Percentiles rank a stretch among this genome's conserved stretches.
Conservation (phyloP, 2,329 filamentous ascomycete genomes). For the Epichloe typhina region DNA sequence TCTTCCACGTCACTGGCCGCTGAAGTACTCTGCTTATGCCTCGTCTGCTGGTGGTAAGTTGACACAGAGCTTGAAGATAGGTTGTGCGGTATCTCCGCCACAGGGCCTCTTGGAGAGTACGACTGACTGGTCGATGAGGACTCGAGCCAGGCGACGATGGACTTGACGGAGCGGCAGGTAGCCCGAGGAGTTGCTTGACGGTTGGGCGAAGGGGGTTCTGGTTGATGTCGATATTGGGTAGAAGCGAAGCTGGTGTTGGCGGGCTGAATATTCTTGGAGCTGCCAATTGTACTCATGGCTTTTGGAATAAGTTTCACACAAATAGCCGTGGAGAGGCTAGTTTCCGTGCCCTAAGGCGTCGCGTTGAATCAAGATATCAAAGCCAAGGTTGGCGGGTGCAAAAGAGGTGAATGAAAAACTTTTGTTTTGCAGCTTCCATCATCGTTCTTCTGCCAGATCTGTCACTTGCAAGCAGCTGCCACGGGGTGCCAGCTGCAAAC, state of each 20-base stretch:
- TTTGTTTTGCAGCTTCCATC: background rate
- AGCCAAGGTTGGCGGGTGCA: background rate
- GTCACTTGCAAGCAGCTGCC: background rate
- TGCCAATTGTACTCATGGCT: constrained; percentile 8
- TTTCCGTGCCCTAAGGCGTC: background rate
- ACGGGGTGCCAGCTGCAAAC: background rate
- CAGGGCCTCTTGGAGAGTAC: background rate
- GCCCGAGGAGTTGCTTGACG: background rate
- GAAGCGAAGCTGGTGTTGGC: constrained; percentile 17
- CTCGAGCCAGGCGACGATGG: constrained; percentile 21
- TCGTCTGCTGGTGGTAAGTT: background rate
- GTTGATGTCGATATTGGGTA: constrained; percentile 12
- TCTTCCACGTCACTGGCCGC: constrained; percentile 13
- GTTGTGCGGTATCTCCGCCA: background rate
- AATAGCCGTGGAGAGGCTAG: background rate
- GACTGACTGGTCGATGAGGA: constrained; percentile 8
- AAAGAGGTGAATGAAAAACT: background rate
- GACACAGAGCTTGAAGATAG: constrained; percentile 2
- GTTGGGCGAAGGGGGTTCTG: background rate
- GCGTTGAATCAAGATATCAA: background rate
- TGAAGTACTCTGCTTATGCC: background rate
- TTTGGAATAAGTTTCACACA: background rate
- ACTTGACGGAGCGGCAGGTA: constrained; percentile 15
- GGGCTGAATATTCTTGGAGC: constrained; percentile 9
- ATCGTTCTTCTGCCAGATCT: background rate